A percentile compares a stretch with the other conserved stretches of the same genome.
These are phyloP conservation scores for Ophiostoma himal-ulmi DNA, from an alignment of 2,329 filamentous ascomycete genomes.

Conservation along the genomic window DNA sequence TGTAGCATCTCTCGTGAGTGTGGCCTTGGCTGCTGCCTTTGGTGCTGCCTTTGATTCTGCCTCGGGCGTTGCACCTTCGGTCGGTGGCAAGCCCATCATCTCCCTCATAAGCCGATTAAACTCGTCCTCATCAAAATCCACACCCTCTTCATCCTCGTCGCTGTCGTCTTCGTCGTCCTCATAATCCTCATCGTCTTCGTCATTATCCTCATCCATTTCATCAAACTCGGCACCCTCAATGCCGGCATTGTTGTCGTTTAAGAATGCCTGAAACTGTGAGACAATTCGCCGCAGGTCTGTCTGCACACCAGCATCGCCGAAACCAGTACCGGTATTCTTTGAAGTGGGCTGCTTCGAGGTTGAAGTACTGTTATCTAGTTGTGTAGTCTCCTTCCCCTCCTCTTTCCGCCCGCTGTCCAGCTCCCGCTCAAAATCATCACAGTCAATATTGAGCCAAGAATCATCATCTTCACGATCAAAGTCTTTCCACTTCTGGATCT, in stretches of 20 bases:
- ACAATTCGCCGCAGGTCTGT: slow-evolving; percentile 85
- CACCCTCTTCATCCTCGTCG: slow-evolving; percentile 66
- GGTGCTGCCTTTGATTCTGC: background rate
- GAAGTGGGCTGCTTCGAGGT: background rate
- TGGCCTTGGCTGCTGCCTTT: background rate
- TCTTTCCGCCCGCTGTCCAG: slow-evolving; percentile 46
- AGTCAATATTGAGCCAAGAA: slow-evolving; percentile 87
- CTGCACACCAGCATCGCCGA: slow-evolving; percentile 63
- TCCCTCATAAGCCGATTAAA: slow-evolving; percentile 86
- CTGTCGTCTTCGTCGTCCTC: slow-evolving; percentile 50
- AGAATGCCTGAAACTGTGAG: slow-evolving; percentile 82
- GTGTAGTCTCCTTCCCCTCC: too few species aligned
- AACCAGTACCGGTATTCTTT: slow-evolving; percentile 36
- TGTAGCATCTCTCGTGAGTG: too few species aligned
- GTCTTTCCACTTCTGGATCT: slow-evolving; percentile 66
- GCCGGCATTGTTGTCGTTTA: slow-evolving; percentile 79
- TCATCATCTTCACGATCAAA: slow-evolving; percentile 69
- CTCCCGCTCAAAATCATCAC: slow-evolving; percentile 79
- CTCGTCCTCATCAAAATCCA: slow-evolving; percentile 76
- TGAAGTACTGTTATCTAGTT: background rate
- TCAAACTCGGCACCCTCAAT: slow-evolving; percentile 68
- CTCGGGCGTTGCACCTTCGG: background rate
- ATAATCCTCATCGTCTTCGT: slow-evolving; percentile 44
- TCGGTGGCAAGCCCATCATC: slow-evolving; percentile 66
- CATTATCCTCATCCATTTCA: slow-evolving; percentile 59